These are phyloP conservation scores for Ambispora gerdemannii DNA, from an alignment of 192 early-diverging fungal genomes.

Conservation along the genomic window DNA sequence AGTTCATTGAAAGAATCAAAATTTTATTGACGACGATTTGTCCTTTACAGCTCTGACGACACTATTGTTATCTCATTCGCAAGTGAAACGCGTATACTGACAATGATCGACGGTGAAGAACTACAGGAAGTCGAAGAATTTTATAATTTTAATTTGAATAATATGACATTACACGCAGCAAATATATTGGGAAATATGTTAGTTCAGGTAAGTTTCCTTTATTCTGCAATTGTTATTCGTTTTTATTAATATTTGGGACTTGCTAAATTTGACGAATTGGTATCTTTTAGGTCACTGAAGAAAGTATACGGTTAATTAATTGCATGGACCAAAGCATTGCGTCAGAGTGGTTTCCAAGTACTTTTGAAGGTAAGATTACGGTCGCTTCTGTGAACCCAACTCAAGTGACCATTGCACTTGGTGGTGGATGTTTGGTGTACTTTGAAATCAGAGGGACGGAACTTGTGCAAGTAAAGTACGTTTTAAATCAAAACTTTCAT, in stretches of 20 bases:
- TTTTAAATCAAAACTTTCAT: too few relatives aligned
- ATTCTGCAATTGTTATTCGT: background rate
- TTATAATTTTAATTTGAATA: slow-evolving; percentile 36
- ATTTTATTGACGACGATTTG: background rate
- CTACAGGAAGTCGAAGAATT: slow-evolving; percentile 49
- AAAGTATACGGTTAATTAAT: slow-evolving; percentile 49
- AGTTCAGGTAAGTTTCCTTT: slow-evolving; percentile 54
- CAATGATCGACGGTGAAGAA: slow-evolving; percentile 45
- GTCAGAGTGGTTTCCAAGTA: slow-evolving; percentile 51
- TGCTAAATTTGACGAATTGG: background rate
- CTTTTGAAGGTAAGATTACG: slow-evolving; percentile 43
- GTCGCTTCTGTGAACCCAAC: slow-evolving; percentile 52
- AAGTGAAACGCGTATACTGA: slow-evolving; percentile 57
- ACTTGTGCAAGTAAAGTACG: slow-evolving; percentile 47
- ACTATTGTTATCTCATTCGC: slow-evolving; percentile 63
- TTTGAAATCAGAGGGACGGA: slow-evolving; percentile 48
- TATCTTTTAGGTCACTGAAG: slow-evolving; percentile 47
- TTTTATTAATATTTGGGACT: background rate
- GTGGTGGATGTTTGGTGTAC: slow-evolving; percentile 52
- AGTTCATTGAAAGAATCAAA: background rate
- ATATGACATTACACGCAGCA: slow-evolving; percentile 44
- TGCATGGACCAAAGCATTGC: slow-evolving; percentile 35
- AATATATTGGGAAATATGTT: slow-evolving; percentile 47
- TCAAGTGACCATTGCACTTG: slow-evolving; percentile 58
- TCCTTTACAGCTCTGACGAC: slow-evolving; percentile 38